A percentile compares a stretch with the other conserved stretches of the same genome.
Conservation (phyloP, 23 red algal genomes). For the Pyropia haitanensis region DNA sequence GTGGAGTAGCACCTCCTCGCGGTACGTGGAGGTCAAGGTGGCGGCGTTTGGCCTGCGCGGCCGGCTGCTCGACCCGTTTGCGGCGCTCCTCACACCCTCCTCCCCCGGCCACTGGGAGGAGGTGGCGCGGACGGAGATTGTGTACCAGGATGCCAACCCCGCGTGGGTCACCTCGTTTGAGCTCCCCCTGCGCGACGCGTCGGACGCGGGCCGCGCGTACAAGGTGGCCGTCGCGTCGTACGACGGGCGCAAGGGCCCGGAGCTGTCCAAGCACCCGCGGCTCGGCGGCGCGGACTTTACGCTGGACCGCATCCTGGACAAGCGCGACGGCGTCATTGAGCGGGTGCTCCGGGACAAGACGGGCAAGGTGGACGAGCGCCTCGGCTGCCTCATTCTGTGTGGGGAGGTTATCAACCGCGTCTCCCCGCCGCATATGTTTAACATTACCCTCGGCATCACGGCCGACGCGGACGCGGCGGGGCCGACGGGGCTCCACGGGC, state of each 20-base stretch:
- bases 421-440: conserved; percentile 31
- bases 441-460: conserved; percentile 39
- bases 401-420: conserved; percentile 19
- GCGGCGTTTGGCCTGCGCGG: conserved; percentile 31
- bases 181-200: conserved; percentile 18
- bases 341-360: conserved; percentile 25
- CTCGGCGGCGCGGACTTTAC: conserved; percentile 39
- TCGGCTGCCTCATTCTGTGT: conserved; percentile 35
- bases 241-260: conserved; percentile 17
- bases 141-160: conserved; percentile 31
- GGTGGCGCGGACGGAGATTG: conserved; percentile 38
- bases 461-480: conserved; percentile 25
- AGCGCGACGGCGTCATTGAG: conserved; percentile 45
- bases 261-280: conserved; percentile 27
- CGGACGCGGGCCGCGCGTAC: conserved; percentile 2
- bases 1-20: conserved; percentile 1
- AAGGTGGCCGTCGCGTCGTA: conserved; percentile 20
- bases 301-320: conserved; percentile 22
- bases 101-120: conserved; percentile 5
- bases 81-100: conserved; percentile 8
- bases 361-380: conserved; percentile 28
- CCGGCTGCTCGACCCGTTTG: conserved; percentile 37
- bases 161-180: conserved; percentile 44
- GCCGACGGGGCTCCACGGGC: neutral
- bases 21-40: conserved; percentile 53